Conservation (phyloP, 352 stramenopile species). For the Elongisporangium anandrum region DNA sequence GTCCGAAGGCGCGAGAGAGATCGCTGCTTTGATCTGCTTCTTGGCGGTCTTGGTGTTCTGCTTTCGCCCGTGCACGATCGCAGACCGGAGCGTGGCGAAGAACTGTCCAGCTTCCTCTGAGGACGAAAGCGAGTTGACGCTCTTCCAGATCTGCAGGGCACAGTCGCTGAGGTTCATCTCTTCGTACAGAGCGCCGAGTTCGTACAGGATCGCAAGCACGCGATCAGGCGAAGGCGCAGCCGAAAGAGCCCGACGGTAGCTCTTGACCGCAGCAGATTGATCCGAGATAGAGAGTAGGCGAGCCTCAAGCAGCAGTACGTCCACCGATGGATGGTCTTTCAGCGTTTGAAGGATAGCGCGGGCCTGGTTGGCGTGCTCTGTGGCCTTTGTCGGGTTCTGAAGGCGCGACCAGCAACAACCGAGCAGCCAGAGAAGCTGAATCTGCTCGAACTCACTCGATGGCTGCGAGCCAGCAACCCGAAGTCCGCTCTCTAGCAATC, state of each 20-base stretch:
- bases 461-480: conserved; percentile 10
- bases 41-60: conserved; percentile 61
- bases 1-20: conserved; percentile 20
- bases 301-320: conserved; percentile 33
- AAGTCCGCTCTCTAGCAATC: conserved; percentile 38
- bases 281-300: conserved; percentile 33
- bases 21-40: conserved; percentile 57
- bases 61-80: conserved; percentile 55
- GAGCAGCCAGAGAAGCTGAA: conserved; percentile 44
- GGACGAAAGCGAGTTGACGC: conserved; percentile 20
- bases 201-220: conserved; percentile 43
- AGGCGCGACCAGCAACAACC: conserved; percentile 14
- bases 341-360: conserved; percentile 17
- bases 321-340: conserved; percentile 6
- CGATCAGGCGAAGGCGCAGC: conserved; percentile 6
- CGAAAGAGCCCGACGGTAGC: conserved; percentile 24
- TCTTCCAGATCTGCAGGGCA: conserved; percentile 67
- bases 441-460: conserved; percentile 10
- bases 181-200: conserved; percentile 59
- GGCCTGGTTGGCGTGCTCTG: conserved; percentile 10
- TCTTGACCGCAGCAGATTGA: conserved; percentile 16
- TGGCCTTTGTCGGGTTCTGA: conserved; percentile 10
- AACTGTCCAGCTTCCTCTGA: conserved; percentile 22
- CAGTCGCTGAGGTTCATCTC: conserved; percentile 30
- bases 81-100: conserved; percentile 57